Evolutionary conservation across 768 basidiomycete species (phyloP).

Genomic region (Lentinula boryana): DNA sequence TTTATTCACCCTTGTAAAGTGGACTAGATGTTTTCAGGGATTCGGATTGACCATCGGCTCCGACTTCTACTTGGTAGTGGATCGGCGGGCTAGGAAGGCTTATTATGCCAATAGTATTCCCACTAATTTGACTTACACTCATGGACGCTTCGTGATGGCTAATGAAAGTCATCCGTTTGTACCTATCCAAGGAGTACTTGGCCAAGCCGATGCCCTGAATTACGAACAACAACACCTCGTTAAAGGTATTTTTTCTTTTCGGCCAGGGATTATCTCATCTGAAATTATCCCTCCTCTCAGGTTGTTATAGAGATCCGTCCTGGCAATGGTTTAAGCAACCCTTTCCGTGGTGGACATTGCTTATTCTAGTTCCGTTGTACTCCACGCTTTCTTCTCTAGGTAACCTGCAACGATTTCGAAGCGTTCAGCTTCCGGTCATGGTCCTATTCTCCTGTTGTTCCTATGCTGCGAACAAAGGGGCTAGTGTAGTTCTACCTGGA

Average conservation of each 20-base stretch:
- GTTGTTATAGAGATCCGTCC: constrained; percentile 65
- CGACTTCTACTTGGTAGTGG: constrained; percentile 71
- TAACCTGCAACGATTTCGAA: constrained; percentile 69
- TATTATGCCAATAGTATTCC: constrained; percentile 42
- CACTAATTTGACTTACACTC: constrained; percentile 36
- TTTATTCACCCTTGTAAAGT: not conserved
- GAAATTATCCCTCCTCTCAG: constrained; percentile 24
- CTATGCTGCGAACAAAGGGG: constrained; percentile 63
- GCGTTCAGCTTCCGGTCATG: constrained; percentile 72
- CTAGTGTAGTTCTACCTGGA: constrained; percentile 55
- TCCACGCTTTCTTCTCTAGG: constrained; percentile 68
- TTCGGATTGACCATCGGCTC: constrained; percentile 83
- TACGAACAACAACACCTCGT: constrained; percentile 38
- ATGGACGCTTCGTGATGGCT: constrained; percentile 45
- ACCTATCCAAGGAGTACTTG: constrained; percentile 38
- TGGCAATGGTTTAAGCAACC: constrained; percentile 79
- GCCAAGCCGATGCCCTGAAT: constrained; percentile 30
- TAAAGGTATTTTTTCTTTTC: constrained; percentile 31
- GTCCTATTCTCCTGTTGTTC: constrained; percentile 71
- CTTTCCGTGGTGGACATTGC: constrained; percentile 77
- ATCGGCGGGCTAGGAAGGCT: constrained; percentile 46
- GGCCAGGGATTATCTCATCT: not conserved
- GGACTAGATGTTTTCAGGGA: constrained; percentile 37
- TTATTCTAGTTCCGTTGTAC: constrained; percentile 72
- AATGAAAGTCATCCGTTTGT: constrained; percentile 38